Percentiles rank a stretch among this genome's conserved stretches.
Evolutionary conservation across 2,329 filamentous ascomycete genomes (phyloP).

Genomic region (Sporothrix curviconia): DNA sequence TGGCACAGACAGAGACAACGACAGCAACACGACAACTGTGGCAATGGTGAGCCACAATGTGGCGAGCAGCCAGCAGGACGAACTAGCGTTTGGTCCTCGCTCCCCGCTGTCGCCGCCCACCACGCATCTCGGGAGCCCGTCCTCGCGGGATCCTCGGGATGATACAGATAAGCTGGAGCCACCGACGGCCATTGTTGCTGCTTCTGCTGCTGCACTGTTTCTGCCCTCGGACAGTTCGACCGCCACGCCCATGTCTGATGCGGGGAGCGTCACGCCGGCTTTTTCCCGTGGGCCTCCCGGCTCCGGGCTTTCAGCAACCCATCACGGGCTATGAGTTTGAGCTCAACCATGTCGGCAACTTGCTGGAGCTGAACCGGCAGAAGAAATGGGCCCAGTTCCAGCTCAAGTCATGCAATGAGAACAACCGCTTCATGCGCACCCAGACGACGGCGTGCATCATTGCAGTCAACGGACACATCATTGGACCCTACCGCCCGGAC

Average conservation of each 20-base stretch:
- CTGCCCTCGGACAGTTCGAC: neutral
- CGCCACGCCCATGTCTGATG: too few species aligned
- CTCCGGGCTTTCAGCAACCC: slow-evolving; percentile 9
- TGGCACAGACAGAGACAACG: too few species aligned
- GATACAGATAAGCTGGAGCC: too few species aligned
- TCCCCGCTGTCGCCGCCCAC: neutral
- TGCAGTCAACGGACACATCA: slow-evolving; percentile 18
- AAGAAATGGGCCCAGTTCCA: slow-evolving; percentile 18
- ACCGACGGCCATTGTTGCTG: too few species aligned
- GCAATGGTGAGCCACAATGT: neutral
- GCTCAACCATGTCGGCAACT: slow-evolving; percentile 19
- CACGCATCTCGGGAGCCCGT: too few species aligned
- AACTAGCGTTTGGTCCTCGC: slow-evolving; percentile 4
- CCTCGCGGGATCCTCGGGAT: too few species aligned
- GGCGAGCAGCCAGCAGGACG: neutral
- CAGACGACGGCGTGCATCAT: slow-evolving; percentile 20
- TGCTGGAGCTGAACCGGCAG: slow-evolving; percentile 15
- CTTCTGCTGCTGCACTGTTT: too few species aligned
- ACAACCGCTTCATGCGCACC: slow-evolving; percentile 18
- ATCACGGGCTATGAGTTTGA: slow-evolving; percentile 20
- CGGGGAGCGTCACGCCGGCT: too few species aligned
- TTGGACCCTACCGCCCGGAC: slow-evolving; percentile 15
- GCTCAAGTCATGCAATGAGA: slow-evolving; percentile 21
- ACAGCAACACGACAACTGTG: neutral
- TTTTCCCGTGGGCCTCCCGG: neutral